These are phyloP conservation scores for Symbiodinium natans DNA, from an alignment of 73 alveolate species.

Conservation along the genomic window DNA sequence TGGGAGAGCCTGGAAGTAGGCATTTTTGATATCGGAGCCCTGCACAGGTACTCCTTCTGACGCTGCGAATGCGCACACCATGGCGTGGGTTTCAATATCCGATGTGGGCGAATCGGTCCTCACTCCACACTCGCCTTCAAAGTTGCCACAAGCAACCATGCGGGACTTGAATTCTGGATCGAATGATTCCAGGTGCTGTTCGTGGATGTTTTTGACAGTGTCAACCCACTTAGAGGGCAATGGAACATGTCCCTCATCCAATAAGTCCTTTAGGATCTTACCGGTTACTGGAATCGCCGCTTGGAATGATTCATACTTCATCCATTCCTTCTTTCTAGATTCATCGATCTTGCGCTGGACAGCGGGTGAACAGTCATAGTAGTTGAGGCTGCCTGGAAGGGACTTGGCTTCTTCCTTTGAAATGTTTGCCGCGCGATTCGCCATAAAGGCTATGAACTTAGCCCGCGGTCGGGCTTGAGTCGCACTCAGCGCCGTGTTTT, in stretches of 20 bases:
- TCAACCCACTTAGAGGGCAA: conserved; percentile 5
- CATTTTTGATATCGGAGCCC: neutral
- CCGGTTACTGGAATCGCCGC: neutral
- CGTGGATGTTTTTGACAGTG: neutral
- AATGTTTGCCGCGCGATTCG: neutral
- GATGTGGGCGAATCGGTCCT: neutral
- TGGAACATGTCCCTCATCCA: neutral
- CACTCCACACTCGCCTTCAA: neutral
- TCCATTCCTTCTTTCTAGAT: neutral
- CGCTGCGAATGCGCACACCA: neutral
- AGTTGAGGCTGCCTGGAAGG: neutral
- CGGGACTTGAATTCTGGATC: neutral
- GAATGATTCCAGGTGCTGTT: too few relatives aligned
- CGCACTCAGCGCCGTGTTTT: too few relatives aligned
- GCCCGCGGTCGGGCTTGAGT: too few relatives aligned
- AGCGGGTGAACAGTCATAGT: neutral
- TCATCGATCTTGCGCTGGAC: neutral
- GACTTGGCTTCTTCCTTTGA: neutral
- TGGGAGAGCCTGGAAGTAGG: conserved; percentile 15
- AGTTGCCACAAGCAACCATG: neutral
- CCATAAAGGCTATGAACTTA: neutral
- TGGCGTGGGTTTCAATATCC: neutral
- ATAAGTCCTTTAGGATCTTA: neutral
- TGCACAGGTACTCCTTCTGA: neutral
- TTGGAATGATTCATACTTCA: neutral